These are phyloP conservation scores for Ceraceosorus guamensis DNA, from an alignment of 1,284 basidiomycete genomes.

Conservation along the genomic window DNA sequence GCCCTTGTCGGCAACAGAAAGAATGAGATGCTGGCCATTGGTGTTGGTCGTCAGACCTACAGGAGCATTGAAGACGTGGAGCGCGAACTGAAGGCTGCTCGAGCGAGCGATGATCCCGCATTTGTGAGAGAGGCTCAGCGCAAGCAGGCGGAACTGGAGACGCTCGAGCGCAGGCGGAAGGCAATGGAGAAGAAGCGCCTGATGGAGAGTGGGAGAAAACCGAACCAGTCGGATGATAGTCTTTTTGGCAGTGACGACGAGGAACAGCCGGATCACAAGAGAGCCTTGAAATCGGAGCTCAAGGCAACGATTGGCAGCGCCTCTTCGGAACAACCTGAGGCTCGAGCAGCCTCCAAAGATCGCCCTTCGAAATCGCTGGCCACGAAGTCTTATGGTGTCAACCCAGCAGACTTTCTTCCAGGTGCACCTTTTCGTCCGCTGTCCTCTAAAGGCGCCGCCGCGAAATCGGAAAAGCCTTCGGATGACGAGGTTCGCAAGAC, in stretches of 20 bases:
- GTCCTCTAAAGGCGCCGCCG: conserved; percentile 12
- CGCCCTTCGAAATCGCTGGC: not conserved
- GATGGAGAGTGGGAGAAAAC: not conserved
- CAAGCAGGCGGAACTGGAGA: conserved; percentile 17
- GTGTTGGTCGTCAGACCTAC: conserved; percentile 24
- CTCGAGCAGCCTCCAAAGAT: too few species aligned
- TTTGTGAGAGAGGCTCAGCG: not conserved
- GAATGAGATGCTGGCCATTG: conserved; percentile 17
- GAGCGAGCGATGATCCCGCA: conserved; percentile 11
- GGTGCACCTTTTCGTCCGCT: conserved; percentile 21
- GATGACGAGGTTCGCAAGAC: not conserved
- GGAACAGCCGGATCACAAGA: conserved; percentile 1
- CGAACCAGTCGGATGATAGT: not conserved
- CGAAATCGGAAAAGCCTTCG: not conserved
- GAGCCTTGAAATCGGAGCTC: not conserved
- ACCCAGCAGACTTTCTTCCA: conserved; percentile 30
- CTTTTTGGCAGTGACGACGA: conserved; percentile 15
- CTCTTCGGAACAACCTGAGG: not conserved
- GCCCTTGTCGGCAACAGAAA: conserved; percentile 10
- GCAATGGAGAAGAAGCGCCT: conserved; percentile 26
- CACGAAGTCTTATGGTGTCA: conserved; percentile 12
- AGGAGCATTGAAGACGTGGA: conserved; percentile 34
- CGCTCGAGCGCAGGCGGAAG: conserved; percentile 18
- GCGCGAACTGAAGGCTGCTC: conserved; percentile 21
- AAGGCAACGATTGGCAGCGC: not conserved